phyloP scores from a whole-genome alignment of 1,139 yeast species.

The Suhomyces bribrorum region DNA sequence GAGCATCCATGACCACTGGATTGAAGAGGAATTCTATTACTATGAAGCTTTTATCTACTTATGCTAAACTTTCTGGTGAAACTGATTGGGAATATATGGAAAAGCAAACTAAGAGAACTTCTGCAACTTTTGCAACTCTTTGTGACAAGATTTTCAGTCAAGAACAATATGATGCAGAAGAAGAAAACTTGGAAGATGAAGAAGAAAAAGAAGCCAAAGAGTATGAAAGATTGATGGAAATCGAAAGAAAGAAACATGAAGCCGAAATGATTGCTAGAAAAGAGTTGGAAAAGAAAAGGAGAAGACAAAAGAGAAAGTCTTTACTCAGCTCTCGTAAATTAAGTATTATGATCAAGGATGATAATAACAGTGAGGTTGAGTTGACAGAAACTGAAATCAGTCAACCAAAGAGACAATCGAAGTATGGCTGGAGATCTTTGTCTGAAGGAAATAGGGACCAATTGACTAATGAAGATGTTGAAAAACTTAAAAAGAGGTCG shows the following conservation, averaged over 20 bases:
- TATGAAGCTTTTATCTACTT: conserved; percentile 65
- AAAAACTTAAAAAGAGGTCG: conserved; percentile 46
- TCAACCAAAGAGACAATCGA: conserved; percentile 45
- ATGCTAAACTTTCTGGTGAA: conserved; percentile 68
- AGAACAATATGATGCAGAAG: conserved; percentile 57
- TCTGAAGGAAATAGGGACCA: conserved; percentile 41
- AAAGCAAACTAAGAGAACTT: conserved; percentile 71
- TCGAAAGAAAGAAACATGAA: conserved; percentile 51
- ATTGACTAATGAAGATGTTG: conserved; percentile 45
- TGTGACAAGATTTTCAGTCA: conserved; percentile 74
- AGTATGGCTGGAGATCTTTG: conserved; percentile 34
- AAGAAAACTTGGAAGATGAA: conserved; percentile 49
- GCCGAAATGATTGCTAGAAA: conserved; percentile 48
- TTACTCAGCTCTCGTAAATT: conserved; percentile 43
- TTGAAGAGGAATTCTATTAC: conserved; percentile 71
- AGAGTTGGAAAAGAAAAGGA: conserved; percentile 48
- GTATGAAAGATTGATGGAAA: conserved; percentile 52
- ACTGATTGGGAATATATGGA: conserved; percentile 72
- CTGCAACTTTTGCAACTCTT: conserved; percentile 73
- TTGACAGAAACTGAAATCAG: conserved; percentile 24
- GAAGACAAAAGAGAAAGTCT: conserved; percentile 46
- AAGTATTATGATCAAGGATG: conserved; percentile 38
- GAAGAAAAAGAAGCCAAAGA: conserved; percentile 53
- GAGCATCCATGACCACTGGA: conserved; percentile 46
- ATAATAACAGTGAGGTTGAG: conserved; percentile 33